A percentile compares a stretch with the other conserved stretches of the same genome.
These are phyloP conservation scores for Yarrowia sp. DNA, from an alignment of 805 yeast genomes.

Conservation along the genomic window DNA sequence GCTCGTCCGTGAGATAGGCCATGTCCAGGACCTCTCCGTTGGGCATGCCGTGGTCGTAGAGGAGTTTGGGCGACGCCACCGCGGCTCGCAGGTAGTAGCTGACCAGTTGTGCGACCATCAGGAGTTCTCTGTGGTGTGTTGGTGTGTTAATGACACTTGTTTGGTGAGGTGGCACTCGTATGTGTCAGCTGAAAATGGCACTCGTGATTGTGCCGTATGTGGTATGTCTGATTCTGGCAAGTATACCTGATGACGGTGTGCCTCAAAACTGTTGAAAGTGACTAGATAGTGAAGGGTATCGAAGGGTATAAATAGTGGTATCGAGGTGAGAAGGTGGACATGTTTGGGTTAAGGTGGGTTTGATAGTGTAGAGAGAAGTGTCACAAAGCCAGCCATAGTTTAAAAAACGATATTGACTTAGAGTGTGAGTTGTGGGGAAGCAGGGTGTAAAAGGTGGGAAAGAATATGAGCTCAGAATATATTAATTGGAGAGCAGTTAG, in stretches of 20 bases:
- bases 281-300: constrained; percentile 3
- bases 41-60: constrained; percentile 44
- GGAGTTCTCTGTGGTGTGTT: constrained; percentile 36
- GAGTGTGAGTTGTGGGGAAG: neutral
- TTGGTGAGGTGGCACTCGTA: neutral
- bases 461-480: too few species aligned
- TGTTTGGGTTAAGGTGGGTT: constrained; percentile 9
- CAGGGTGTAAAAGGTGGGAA: neutral
- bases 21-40: constrained; percentile 58
- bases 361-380: neutral
- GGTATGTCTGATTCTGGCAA: neutral
- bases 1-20: constrained; percentile 66
- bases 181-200: neutral
- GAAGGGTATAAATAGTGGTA: constrained; percentile 27
- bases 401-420: neutral
- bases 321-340: neutral
- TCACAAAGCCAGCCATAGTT: neutral
- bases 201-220: neutral
- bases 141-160: neutral
- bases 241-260: neutral
- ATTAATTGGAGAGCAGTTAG: too few species aligned
- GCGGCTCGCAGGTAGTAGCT: constrained; percentile 34
- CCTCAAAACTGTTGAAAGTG: constrained; percentile 2
- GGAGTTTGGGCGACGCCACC: constrained; percentile 36
- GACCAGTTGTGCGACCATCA: constrained; percentile 29